Percentiles rank a stretch among this genome's conserved stretches.
These are phyloP conservation scores for Termitomyces sp. DNA, from an alignment of 768 basidiomycete species.

Conservation along the genomic window DNA sequence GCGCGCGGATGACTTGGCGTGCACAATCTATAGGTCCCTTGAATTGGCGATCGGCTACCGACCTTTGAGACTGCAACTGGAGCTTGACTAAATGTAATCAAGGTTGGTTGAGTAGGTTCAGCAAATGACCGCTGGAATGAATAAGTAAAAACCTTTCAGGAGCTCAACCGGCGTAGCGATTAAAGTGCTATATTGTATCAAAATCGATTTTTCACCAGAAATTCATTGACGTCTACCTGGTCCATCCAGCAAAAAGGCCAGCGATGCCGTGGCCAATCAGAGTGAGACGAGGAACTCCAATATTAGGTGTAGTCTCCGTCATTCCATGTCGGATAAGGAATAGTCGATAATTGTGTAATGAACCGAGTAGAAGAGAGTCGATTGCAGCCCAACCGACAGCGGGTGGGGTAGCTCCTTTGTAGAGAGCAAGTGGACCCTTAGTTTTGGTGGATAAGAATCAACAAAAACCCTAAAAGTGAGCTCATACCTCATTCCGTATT, in stretches of 20 bases:
- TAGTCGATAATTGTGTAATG: constrained; percentile 68
- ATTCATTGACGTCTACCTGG: constrained; percentile 40
- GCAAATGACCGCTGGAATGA: constrained; percentile 28
- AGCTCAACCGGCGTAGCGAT: constrained; percentile 76
- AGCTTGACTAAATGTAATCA: constrained; percentile 49
- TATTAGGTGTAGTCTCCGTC: constrained; percentile 43
- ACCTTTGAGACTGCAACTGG: constrained; percentile 57
- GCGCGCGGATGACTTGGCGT: constrained; percentile 51
- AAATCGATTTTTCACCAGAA: constrained; percentile 5
- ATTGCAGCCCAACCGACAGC: constrained; percentile 70
- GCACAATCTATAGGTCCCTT: constrained; percentile 64
- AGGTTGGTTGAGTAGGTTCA: constrained; percentile 41
- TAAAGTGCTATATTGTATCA: constrained; percentile 38
- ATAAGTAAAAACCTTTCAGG: constrained; percentile 50
- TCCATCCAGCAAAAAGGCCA: constrained; percentile 63
- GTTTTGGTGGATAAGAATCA: neutral
- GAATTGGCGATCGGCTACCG: constrained; percentile 47
- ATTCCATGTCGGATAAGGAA: constrained; percentile 46
- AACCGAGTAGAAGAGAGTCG: constrained; percentile 65
- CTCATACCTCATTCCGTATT: constrained; percentile 52
- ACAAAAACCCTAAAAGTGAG: neutral
- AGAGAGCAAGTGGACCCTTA: constrained; percentile 58
- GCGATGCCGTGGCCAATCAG: constrained; percentile 60
- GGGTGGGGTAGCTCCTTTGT: constrained; percentile 71
- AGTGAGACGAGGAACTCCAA: constrained; percentile 46